Conservation (phyloP, 2,329 filamentous ascomycete genomes). For the Exophiala dermatitidis region DNA sequence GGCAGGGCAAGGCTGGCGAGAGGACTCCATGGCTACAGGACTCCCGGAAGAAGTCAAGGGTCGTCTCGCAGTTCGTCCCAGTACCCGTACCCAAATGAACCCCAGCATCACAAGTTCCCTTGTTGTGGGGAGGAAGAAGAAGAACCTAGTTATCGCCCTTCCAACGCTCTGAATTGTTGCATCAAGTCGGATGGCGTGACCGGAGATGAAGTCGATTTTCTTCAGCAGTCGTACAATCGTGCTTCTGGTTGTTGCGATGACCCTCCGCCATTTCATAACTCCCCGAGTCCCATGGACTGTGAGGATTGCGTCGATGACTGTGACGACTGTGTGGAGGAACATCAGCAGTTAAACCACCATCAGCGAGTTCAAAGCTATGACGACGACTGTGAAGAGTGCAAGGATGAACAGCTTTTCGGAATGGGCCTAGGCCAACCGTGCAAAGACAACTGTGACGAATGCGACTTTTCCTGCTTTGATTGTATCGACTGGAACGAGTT, state of each 20-base stretch:
- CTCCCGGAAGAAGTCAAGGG: slow-evolving; percentile 9
- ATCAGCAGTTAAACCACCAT: slow-evolving; percentile 9
- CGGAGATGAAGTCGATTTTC: not conserved
- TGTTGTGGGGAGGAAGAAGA: slow-evolving; percentile 19
- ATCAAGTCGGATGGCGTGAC: slow-evolving; percentile 5
- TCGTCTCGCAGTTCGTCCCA: slow-evolving; percentile 11
- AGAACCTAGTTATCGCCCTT: slow-evolving; percentile 2
- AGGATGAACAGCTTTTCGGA: slow-evolving; percentile 15
- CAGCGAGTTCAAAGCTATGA: slow-evolving; percentile 6
- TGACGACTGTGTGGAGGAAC: slow-evolving; percentile 24
- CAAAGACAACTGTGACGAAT: slow-evolving; percentile 22
- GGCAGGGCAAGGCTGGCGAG: slow-evolving; percentile 12
- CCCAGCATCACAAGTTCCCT: slow-evolving; percentile 11
- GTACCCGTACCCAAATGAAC: slow-evolving; percentile 8
- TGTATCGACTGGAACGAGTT: slow-evolving; percentile 25
- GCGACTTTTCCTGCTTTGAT: slow-evolving; percentile 26
- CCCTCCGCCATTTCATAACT: slow-evolving; percentile 11
- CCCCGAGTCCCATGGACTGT: slow-evolving; percentile 22
- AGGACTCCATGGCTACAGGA: slow-evolving; percentile 13
- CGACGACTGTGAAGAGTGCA: slow-evolving; percentile 25
- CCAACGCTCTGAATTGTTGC: slow-evolving; percentile 11
- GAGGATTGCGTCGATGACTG: slow-evolving; percentile 24
- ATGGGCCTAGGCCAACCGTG: slow-evolving; percentile 10
- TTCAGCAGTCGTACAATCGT: not conserved
- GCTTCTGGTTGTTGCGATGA: slow-evolving; percentile 3